A percentile compares a stretch with the other conserved stretches of the same genome.
Conservation (phyloP, 2,329 filamentous ascomycete species). For the Dactylonectria macrodidyma region DNA sequence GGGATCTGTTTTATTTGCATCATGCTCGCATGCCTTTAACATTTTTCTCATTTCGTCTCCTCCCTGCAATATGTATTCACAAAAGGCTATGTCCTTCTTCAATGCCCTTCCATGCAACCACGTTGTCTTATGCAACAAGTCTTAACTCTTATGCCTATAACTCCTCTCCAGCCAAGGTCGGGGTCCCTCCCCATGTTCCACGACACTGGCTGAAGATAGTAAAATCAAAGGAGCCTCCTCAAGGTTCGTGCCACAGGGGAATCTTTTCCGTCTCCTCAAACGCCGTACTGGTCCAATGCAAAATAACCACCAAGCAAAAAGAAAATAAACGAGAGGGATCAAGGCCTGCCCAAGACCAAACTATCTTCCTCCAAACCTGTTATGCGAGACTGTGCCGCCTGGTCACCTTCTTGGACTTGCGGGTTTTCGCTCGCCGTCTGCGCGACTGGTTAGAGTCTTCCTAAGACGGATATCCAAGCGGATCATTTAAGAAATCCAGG, state of each 20-base stretch:
- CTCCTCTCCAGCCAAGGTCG: constrained; percentile 20
- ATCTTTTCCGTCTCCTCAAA: constrained; percentile 50
- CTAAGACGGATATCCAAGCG: constrained; percentile 43
- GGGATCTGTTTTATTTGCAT: constrained; percentile 19
- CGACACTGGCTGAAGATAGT: constrained; percentile 24
- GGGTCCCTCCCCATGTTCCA: constrained; percentile 20
- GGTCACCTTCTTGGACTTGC: constrained; percentile 26
- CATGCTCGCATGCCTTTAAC: not conserved
- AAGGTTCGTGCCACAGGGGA: constrained; percentile 44
- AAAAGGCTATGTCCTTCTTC: constrained; percentile 1
- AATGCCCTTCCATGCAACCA: constrained; percentile 8
- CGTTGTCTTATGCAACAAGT: not conserved
- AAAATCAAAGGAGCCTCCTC: constrained; percentile 40
- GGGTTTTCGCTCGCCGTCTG: constrained; percentile 27
- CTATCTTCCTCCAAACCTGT: not conserved
- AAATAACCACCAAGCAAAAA: constrained; percentile 17
- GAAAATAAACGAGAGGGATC: not conserved
- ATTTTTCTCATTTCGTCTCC: not conserved
- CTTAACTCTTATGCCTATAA: not conserved
- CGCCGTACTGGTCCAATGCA: constrained; percentile 42
- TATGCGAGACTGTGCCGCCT: constrained; percentile 9
- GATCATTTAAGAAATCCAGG: constrained; percentile 43
- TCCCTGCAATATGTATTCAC: not conserved
- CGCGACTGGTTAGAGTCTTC: constrained; percentile 22
- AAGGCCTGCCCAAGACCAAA: constrained; percentile 14